Base-by-base conservation (phyloP, 2,329 filamentous ascomycete species). In the Fusarium oligoseptatum region DNA sequence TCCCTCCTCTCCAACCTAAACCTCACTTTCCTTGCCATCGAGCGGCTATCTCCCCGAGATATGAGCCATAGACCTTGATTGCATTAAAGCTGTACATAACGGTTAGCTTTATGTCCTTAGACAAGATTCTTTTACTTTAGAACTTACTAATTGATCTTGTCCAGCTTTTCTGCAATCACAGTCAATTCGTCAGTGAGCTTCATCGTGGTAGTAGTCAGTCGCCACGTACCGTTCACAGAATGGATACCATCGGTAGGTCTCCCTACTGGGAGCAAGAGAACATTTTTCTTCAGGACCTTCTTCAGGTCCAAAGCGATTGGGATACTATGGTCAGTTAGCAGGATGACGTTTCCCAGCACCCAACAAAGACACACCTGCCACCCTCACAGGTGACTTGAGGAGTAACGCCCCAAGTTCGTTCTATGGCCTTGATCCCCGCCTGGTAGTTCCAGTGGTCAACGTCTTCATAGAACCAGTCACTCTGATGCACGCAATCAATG, bases 111-210 rank as follows among this genome's bases (percentile, higher is more conserved):
- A 3, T 1, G 7, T 11, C 14, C 22, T 22, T 24, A 3, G 4
- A 6, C 0, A 10, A 4, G 0, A 2, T 10, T 4, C 3, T 0
- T 27, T 27, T 9, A 48, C 22, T 48, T 3, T 1, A 17, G 3
- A 48, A 17, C 43, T 17, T 24, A 48, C 43, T 48, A 48, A 2
- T 48, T 48, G 4, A 48, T 48, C 43, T 11, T 48, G 22, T 48
- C 22, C 3, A 48, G 8, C 14, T 48, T 48, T 27, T 48, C 43
- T 48, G 22, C 22, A 24, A 4, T 11, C 22, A 10, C 14, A 5
- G 17, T 17, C 4, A 17, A 17, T 27, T 4, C 6, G 43, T 48
- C 14, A 48, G 43, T 27, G 43, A 6, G 22, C 5, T 48, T 48
- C 14, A 27, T 22, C 14, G 3, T 24, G 43, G 11, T 48, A n/a